Percentiles rank a stretch among this genome's conserved stretches.
phyloP scores from a whole-genome alignment of 169 alveolate species.

The Perkinsus marinus region DNA sequence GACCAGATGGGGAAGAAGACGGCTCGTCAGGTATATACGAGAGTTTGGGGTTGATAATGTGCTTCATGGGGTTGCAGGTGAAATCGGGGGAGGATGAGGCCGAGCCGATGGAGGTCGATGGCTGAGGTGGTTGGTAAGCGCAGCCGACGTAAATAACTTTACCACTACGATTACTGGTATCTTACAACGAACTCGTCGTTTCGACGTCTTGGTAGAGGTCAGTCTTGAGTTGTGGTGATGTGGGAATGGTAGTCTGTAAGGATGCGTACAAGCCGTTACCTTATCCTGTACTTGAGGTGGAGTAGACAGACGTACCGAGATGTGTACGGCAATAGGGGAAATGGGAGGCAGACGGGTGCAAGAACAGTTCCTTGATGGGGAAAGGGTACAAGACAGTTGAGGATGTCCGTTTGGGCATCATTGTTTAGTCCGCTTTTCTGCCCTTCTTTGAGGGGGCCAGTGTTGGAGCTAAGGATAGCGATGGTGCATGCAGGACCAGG shows the following conservation, averaged over 20 bases:
- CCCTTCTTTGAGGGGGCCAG: neutral
- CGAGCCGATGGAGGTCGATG: neutral
- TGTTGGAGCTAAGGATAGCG: neutral
- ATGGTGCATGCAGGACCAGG: neutral
- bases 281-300: neutral
- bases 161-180: neutral
- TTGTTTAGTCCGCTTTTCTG: neutral
- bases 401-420: too few species aligned
- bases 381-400: neutral
- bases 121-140: neutral
- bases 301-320: neutral
- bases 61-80: neutral
- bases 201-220: neutral
- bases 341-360: neutral
- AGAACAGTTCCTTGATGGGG: neutral
- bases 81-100: neutral
- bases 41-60: neutral
- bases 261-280: neutral
- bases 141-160: neutral
- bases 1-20: neutral
- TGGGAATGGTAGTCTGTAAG: neutral
- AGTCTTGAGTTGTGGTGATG: neutral
- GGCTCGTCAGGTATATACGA: neutral
- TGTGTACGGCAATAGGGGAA: neutral
- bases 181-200: neutral